Conservation (phyloP, 1,139 yeast genomes). For the Yamadazyma conglobata region DNA sequence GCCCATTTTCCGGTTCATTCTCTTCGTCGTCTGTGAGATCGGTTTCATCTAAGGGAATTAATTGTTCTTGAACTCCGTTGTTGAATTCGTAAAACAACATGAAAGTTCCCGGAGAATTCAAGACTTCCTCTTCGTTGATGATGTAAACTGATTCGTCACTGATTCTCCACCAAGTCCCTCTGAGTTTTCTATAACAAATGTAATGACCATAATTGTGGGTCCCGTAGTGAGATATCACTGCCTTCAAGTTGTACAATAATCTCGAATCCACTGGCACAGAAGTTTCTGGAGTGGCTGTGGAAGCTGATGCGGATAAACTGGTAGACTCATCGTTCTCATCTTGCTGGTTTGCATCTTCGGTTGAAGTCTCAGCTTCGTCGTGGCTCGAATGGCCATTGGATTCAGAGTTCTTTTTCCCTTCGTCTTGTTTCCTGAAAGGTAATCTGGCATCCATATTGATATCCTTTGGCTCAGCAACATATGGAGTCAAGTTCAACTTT, state of each 20-base stretch:
- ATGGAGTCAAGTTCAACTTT: constrained; percentile 61
- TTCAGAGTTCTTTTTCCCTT: constrained; percentile 8
- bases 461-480: constrained; percentile 66
- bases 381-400: neutral
- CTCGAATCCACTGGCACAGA: constrained; percentile 23
- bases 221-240: constrained; percentile 89
- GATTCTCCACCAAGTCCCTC: constrained; percentile 93
- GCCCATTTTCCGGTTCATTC: too few relatives aligned
- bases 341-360: constrained; percentile 14
- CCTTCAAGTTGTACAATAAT: constrained; percentile 64
- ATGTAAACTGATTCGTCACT: constrained; percentile 86
- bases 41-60: constrained; percentile 33
- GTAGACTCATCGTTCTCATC: constrained; percentile 12
- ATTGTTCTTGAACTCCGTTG: constrained; percentile 35
- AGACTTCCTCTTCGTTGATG: constrained; percentile 75
- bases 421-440: constrained; percentile 65
- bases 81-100: constrained; percentile 81
- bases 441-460: constrained; percentile 77
- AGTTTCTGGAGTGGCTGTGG: constrained; percentile 13
- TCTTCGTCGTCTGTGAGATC: constrained; percentile 29
- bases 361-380: constrained; percentile 6
- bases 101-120: constrained; percentile 81
- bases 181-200: constrained; percentile 73
- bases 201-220: constrained; percentile 95
- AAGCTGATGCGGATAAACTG: constrained; percentile 10